phyloP scores from a whole-genome alignment of 2,329 filamentous ascomycete species.

The Colletotrichum acutatum region DNA sequence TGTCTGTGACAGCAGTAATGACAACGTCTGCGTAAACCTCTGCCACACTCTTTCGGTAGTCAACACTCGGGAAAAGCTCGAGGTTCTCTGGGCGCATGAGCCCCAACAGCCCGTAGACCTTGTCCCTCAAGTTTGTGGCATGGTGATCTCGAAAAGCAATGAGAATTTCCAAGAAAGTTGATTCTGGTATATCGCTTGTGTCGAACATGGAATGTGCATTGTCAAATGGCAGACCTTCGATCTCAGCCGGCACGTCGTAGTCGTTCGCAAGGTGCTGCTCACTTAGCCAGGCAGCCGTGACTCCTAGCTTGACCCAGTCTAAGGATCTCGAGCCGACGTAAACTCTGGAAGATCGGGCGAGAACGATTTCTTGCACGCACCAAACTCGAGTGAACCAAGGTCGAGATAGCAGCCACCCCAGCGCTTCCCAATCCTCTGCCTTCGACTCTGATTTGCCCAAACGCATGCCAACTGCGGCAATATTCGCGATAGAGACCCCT shows the following conservation, averaged over 20 bases:
- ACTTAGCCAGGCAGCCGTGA: constrained; percentile 1
- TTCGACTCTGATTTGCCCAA: neutral
- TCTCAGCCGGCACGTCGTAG: constrained; percentile 1
- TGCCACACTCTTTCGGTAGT: neutral
- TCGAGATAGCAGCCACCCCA: neutral
- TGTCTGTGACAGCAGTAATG: neutral
- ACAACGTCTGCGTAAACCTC: constrained; percentile 6
- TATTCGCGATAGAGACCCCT: neutral
- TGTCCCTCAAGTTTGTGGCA: constrained; percentile 13
- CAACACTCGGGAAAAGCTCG: neutral
- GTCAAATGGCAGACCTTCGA: neutral
- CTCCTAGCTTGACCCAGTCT: constrained; percentile 4
- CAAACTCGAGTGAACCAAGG: constrained; percentile 20
- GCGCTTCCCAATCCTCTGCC: neutral
- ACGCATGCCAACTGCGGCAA: neutral
- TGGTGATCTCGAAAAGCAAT: constrained; percentile 4
- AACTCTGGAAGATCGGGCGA: neutral
- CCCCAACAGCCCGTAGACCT: constrained; percentile 18
- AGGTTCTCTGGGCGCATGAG: neutral
- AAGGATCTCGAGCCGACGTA: neutral
- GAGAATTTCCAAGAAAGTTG: neutral
- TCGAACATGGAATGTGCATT: constrained; percentile 18
- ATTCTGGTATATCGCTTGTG: neutral
- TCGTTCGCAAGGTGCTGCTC: constrained; percentile 10
- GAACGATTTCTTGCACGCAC: constrained; percentile 18